A percentile compares a stretch with the other conserved stretches of the same genome.
Evolutionary conservation across 2,329 filamentous ascomycete genomes (phyloP).

Genomic region (Hypoxylon rubiginosum): DNA sequence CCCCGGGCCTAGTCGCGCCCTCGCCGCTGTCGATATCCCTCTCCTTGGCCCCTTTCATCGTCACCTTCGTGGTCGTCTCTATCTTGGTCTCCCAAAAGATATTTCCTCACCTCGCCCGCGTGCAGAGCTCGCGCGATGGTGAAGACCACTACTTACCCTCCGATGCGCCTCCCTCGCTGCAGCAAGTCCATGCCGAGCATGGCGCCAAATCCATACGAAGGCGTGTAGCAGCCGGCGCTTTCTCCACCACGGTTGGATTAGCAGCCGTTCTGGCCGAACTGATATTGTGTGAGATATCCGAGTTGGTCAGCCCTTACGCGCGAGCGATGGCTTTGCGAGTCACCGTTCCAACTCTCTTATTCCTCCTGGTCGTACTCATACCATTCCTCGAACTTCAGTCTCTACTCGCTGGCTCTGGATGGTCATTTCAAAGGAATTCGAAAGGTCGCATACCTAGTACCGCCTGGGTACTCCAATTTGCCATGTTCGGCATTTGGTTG

Average conservation of each 20-base stretch:
- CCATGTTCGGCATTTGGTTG: conserved; percentile 77
- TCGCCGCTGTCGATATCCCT: conserved; percentile 63
- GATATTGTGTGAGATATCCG: conserved; percentile 86
- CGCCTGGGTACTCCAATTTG: conserved; percentile 74
- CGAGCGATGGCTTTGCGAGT: conserved; percentile 76
- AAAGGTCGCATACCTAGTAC: conserved; percentile 69
- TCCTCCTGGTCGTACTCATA: conserved; percentile 79
- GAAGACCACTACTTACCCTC: conserved; percentile 73
- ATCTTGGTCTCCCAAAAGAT: conserved; percentile 75
- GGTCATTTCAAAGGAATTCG: conserved; percentile 71
- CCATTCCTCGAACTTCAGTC: conserved; percentile 84
- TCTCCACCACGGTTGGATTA: conserved; percentile 81
- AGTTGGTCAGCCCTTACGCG: conserved; percentile 76
- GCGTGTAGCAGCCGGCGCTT: conserved; percentile 72
- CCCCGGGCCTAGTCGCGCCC: conserved; percentile 58
- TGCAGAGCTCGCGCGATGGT: conserved; percentile 66
- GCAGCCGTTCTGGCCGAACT: conserved; percentile 83
- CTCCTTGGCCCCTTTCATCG: conserved; percentile 77
- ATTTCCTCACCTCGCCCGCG: conserved; percentile 77
- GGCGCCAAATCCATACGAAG: conserved; percentile 65
- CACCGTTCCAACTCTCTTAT: conserved; percentile 78
- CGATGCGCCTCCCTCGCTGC: conserved; percentile 70
- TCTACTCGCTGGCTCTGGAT: conserved; percentile 69
- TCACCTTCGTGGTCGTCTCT: conserved; percentile 76
- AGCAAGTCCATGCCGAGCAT: conserved; percentile 71